Evolutionary conservation across 2,329 filamentous ascomycete genomes (phyloP).

Genomic region (Camillea tinctor): DNA sequence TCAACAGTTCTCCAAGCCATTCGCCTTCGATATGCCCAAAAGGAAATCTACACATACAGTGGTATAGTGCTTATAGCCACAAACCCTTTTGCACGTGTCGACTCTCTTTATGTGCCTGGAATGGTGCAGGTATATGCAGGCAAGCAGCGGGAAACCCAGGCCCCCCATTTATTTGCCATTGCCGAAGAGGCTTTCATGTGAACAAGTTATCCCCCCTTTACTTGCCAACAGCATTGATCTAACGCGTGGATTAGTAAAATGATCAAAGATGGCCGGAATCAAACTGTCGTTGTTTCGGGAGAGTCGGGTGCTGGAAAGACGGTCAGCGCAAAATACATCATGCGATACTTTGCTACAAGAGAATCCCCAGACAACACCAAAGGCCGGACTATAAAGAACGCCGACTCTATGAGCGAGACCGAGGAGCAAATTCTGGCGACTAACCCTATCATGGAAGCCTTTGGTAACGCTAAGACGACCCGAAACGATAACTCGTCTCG

Average conservation of each 20-base stretch:
- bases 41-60: conserved; percentile 99
- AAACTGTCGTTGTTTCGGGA: conserved; percentile 98
- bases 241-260: conserved; percentile 70
- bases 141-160: conserved; percentile 93
- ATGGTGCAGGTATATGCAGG: conserved; percentile 99
- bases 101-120: conserved; percentile 95
- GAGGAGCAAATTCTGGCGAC: conserved; percentile 98
- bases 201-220: conserved; percentile 34
- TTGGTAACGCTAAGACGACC: conserved; percentile 99
- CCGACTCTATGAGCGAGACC: conserved; percentile 89
- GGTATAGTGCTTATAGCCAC: conserved; percentile 98
- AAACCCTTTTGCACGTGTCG: conserved; percentile 95
- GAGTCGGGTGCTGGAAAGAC: conserved; percentile 99
- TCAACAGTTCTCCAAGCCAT: conserved; percentile 88
- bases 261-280: conserved; percentile 92
- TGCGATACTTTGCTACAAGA: conserved; percentile 98
- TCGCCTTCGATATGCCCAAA: conserved; percentile 92
- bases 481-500: conserved; percentile 98
- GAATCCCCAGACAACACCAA: conserved; percentile 87
- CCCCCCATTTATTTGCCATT: conserved; percentile 97
- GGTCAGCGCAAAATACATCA: conserved; percentile 99
- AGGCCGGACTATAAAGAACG: conserved; percentile 70
- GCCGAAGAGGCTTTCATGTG: conserved; percentile 98
- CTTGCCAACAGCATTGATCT: conserved; percentile 29
- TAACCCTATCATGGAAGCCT: conserved; percentile 99